A percentile compares a stretch with the other conserved stretches of the same genome.
Evolutionary conservation across 2,329 filamentous ascomycete species (phyloP).

Genomic region (Lachnellula subtilissima): DNA sequence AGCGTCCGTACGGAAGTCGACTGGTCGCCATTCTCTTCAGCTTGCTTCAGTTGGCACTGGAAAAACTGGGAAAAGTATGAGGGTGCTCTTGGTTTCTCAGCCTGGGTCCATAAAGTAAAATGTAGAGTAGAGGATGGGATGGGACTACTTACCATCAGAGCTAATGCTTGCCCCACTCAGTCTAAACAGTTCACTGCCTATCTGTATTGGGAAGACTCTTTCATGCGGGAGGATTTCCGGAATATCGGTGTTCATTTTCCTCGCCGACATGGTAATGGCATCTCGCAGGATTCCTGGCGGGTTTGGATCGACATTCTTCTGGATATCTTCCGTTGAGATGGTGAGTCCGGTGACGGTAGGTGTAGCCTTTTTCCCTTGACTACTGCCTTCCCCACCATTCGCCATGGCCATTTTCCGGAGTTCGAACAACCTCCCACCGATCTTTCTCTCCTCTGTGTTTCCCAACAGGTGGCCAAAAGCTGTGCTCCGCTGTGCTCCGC

Average conservation of each 20-base stretch:
- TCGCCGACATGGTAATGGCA: constrained; percentile 1
- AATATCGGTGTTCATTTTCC: constrained; percentile 30
- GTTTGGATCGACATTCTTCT: constrained; percentile 2
- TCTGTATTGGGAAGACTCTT: constrained; percentile 62
- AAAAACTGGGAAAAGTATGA: constrained; percentile 98
- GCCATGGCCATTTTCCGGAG: background rate
- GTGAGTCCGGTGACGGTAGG: background rate
- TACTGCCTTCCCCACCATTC: background rate
- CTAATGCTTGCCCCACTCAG: constrained; percentile 66
- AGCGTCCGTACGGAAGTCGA: constrained; percentile 61
- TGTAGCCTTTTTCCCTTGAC: background rate
- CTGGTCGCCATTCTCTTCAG: constrained; percentile 44
- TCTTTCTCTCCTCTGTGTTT: background rate
- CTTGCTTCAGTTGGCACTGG: constrained; percentile 68
- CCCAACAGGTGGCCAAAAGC: background rate
- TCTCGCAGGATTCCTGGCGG: constrained; percentile 21
- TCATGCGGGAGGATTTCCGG: constrained; percentile 35
- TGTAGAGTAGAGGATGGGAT: background rate
- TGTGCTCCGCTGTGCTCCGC: background rate
- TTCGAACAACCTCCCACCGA: background rate
- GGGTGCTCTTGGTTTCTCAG: constrained; percentile 66
- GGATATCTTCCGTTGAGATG: constrained; percentile 1
- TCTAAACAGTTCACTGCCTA: constrained; percentile 63
- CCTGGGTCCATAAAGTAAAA: constrained; percentile 5
- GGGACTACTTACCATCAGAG: constrained; percentile 58